Base-by-base conservation (phyloP, 2,329 filamentous ascomycete genomes). In the Westerdykella sp. region DNA sequence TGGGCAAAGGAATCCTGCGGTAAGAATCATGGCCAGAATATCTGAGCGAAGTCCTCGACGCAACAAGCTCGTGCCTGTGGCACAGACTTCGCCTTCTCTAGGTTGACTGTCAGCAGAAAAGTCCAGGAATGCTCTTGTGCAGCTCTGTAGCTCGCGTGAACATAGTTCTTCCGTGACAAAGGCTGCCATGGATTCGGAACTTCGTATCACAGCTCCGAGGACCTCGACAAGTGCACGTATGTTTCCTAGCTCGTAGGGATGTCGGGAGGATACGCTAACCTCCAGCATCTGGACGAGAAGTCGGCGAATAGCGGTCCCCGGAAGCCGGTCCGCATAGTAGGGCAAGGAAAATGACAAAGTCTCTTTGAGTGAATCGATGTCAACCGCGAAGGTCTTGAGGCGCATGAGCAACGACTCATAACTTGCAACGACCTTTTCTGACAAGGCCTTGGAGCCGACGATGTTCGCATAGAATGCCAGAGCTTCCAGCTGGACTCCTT, bases 21-120 rank as follows among this genome's bases (percentile, higher is more conserved):
- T 60, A 6, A 67, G 42, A n/a, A 67, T 31, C 41, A 62, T 53
- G 13, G 60, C 56, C 9, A 60, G 51, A 2, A 55, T 59, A n/a
- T 47, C 48, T 25, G 57, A 51, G 2, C 51, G 30, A 13, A 63
- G 42, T 1, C 49, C 48, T 30, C 47, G 50, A 23, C 49, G 51
- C 22, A 54, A 37, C 4, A 44, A 40, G 12, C 31, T 28, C 6
- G 41, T 43, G 37, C 53, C 47, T 10, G 48, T 50, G 12, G 37
- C 42, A 41, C 62, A 66, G 2, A 22, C n/a, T 11, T 38, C 23
- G 11, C 15, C 40, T 3, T 14, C 25, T 18, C n/a, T 3, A 18
- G 23, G 13, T 32, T 32, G 13, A 5, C 21, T 13, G 4, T 37
- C 42, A 12, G 28, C 14, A 28, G 40, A 28, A n/a, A n/a, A 22